phyloP scores from a whole-genome alignment of 192 early-diverging fungal genomes.

The Backusella psychrophila region DNA sequence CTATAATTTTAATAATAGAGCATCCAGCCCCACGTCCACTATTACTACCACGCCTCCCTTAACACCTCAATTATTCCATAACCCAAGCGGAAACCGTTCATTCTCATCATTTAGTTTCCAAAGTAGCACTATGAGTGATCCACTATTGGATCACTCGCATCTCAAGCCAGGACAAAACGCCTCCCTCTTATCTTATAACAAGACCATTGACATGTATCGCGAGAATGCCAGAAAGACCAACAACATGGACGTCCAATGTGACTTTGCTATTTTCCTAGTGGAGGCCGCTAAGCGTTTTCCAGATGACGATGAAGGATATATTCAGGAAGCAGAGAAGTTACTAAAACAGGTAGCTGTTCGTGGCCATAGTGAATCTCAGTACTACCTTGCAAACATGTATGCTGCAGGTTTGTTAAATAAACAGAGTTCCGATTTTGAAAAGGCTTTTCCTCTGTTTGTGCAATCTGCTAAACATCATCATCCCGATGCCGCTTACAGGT shows the following conservation, averaged over 20 bases:
- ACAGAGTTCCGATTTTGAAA: constrained; percentile 60
- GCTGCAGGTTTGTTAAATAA: constrained; percentile 55
- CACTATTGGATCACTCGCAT: constrained; percentile 49
- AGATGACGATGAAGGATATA: constrained; percentile 23
- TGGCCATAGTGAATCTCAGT: constrained; percentile 63
- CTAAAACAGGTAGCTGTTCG: constrained; percentile 51
- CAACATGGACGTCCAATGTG: constrained; percentile 56
- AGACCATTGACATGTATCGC: constrained; percentile 57
- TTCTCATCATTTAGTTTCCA: background rate
- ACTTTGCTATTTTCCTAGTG: constrained; percentile 65
- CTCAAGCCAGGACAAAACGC: constrained; percentile 59
- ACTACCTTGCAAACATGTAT: constrained; percentile 62
- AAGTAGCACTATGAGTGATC: constrained; percentile 10
- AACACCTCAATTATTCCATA: background rate
- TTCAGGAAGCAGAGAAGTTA: constrained; percentile 63
- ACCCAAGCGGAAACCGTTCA: background rate
- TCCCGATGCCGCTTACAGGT: constrained; percentile 56
- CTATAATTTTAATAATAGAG: background rate
- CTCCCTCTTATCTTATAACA: constrained; percentile 49
- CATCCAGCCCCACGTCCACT: background rate
- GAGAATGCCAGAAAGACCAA: constrained; percentile 64
- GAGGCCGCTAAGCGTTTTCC: constrained; percentile 43
- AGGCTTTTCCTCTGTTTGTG: constrained; percentile 60
- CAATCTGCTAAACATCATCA: constrained; percentile 66
- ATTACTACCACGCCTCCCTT: background rate